Evolutionary conservation across 2,329 filamentous ascomycete species (phyloP), one percentile per base, ranked within the genome.

Genomic region (Chaetomium olivaceum): DNA sequence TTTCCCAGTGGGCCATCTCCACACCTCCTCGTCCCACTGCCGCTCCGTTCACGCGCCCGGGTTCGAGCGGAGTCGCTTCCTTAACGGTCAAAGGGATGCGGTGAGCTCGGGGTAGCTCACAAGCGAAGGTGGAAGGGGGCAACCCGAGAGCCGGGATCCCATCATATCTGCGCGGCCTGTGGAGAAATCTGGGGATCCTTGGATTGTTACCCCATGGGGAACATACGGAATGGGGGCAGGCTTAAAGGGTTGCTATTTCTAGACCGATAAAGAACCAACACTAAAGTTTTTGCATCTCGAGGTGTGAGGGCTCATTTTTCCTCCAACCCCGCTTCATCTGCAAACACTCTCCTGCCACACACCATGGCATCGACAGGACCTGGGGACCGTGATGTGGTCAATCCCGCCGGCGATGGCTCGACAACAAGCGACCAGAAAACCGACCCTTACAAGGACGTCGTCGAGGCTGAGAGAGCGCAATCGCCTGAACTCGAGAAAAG

Each of bases 401-500:
- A n/a, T 14, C 31, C 31, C 23, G 31, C 55, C 43, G 11, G 21
- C 23, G 12, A 9, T n/a, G 31, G 21, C 55, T 19, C 21, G 5
- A 11, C 43, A 16, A 25, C 19, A 2, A 48, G 23, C 7, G 55
- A 59, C 36, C 39, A 56, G 8, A 60, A 61, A 27, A 25, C 27
- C 7, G 63, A 68, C 43, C 19, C n/a, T 4, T 29, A 66, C 8
- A 31, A 59, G 19, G 63, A 59, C 48, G 12, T 59, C 57, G 51
- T 64, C 57, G 62, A 64, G 43, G 57, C 62, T 12, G 62, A 64
- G 36, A 57, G 62, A 21, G 62, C 58, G 25, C 57, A 60, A 6
- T 55, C 57, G n/a, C 50, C 62, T 19, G 76, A 80, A 27, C 73
- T 79, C 55, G 74, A 79, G 29, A 79, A 82, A 63, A 82, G 82